phyloP scores from a whole-genome alignment of 176 grass and related monocot genomes.

The barley (Hordeum vulgare) region MorexV3_pseudomolecules_assembly NC_058523.1:19989019-19989518 shows the following conservation, averaged over 20 bases:
- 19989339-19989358: accelerated
- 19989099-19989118: not conserved
- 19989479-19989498: not conserved
- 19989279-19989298: too few species aligned
- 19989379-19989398: not conserved
- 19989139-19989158: not conserved
- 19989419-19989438: not conserved
- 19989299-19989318: not conserved
- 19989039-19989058: too few species aligned
- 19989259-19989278: too few species aligned
- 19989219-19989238: not conserved
- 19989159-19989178: constrained; percentile 6
- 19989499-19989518: not conserved
- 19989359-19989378: not conserved
- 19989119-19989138: not conserved
- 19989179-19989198: not conserved
- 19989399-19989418: not conserved
- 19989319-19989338: not conserved
- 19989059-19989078: not conserved
- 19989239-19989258: too few species aligned
- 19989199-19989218: accelerated
- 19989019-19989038: not conserved
- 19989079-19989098: not conserved
- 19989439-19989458: not conserved
- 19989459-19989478: too few species aligned